phyloP scores from a whole-genome alignment of 495 filamentous ascomycete species.

The Emericellopsis terricola region DNA sequence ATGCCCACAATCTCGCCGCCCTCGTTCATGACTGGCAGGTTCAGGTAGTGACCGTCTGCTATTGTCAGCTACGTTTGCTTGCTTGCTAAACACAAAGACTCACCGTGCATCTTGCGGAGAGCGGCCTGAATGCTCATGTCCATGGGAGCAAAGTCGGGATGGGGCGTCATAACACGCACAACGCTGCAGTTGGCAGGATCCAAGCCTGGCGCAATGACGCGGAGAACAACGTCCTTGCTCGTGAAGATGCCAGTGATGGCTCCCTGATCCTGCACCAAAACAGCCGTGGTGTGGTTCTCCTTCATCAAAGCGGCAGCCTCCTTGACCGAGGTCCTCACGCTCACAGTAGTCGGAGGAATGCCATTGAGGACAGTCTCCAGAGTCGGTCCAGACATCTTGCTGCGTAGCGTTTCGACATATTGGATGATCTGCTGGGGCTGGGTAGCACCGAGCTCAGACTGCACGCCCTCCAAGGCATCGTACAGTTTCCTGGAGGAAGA shows the following conservation, averaged over 20 bases:
- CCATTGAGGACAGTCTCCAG: constrained; percentile 88
- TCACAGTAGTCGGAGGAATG: constrained; percentile 81
- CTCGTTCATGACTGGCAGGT: constrained; percentile 96
- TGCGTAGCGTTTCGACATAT: constrained; percentile 86
- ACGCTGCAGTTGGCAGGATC: constrained; percentile 93
- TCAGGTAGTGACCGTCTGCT: constrained; percentile 90
- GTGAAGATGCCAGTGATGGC: constrained; percentile 98
- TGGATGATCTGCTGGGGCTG: constrained; percentile 98
- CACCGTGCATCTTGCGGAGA: constrained; percentile 96
- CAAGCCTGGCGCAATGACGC: constrained; percentile 91
- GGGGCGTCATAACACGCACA: constrained; percentile 95
- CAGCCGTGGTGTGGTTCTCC: constrained; percentile 92
- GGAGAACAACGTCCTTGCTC: constrained; percentile 95
- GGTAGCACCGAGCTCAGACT: constrained; percentile 88
- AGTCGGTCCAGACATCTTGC: constrained; percentile 96
- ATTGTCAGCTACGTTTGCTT: constrained; percentile 2
- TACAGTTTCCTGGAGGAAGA: constrained; percentile 91
- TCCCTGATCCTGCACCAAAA: constrained; percentile 91
- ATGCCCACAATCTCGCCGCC: constrained; percentile 94
- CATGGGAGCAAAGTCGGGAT: constrained; percentile 94
- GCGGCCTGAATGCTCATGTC: constrained; percentile 99
- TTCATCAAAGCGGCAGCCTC: constrained; percentile 93
- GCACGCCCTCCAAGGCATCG: constrained; percentile 95
- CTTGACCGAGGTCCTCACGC: constrained; percentile 85
- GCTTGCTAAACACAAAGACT: constrained; percentile 11